phyloP scores from a whole-genome alignment of 805 yeast genomes.

The Debaryomyces maramus region DNA sequence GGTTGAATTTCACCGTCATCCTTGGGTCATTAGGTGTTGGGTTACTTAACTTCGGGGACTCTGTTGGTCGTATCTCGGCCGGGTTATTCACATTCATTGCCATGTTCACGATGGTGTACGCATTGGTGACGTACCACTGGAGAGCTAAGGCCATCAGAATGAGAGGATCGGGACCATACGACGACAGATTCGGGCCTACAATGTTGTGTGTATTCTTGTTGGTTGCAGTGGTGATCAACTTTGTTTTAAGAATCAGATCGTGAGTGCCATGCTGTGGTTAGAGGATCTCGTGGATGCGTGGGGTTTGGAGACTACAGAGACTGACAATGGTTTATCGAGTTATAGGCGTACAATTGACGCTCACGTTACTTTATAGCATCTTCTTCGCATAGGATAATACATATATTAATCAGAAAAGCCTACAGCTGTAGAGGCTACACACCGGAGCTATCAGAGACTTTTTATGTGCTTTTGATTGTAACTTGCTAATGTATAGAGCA shows the following conservation, averaged over 20 bases:
- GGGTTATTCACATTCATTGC: slow-evolving; percentile 93
- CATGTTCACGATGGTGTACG: slow-evolving; percentile 97
- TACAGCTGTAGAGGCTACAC: too few species aligned
- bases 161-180: slow-evolving; percentile 99
- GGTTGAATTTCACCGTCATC: slow-evolving; percentile 99
- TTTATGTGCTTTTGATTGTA: too few species aligned
- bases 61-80: slow-evolving; percentile 88
- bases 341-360: too few species aligned
- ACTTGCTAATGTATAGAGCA: too few species aligned
- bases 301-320: too few species aligned
- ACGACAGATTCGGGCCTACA: slow-evolving; percentile 98
- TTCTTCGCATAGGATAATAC: too few species aligned
- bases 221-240: slow-evolving; percentile 91
- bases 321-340: too few species aligned
- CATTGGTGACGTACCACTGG: slow-evolving; percentile 96
- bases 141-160: slow-evolving; percentile 97
- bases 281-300: too few species aligned
- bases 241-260: slow-evolving; percentile 74
- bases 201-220: slow-evolving; percentile 91
- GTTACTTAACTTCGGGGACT: slow-evolving; percentile 92
- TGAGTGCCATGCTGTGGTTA: too few species aligned
- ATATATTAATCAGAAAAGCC: too few species aligned
- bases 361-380: too few species aligned
- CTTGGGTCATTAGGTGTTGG: slow-evolving; percentile 97
- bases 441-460: too few species aligned